Evolutionary conservation across 768 basidiomycete genomes (phyloP), one percentile per base, ranked within the genome.

Genomic region (Cubamyces sp.): DNA sequence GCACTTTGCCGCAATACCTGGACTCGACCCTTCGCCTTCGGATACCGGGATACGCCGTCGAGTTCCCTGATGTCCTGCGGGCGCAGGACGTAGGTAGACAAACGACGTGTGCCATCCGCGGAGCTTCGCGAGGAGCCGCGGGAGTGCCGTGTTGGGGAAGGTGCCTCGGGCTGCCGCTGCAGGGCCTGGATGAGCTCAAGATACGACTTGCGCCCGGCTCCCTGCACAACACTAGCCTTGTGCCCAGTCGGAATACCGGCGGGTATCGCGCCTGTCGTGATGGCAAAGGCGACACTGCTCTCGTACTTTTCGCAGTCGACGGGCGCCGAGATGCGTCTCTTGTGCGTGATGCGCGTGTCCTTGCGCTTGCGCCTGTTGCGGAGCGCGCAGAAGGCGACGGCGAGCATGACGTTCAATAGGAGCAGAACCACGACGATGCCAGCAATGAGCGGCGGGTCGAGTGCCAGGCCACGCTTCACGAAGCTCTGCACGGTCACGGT

Each of bases 401-500:
- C 53, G 39, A 69, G 40, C 46, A 61, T 43, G 37, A 65, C 15
- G 60, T 65, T 66, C 41, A 69, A 47, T 16, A 40, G 56, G 14
- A 64, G 61, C 9, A 54, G 62, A 11, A 57, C 62, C 28, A 50
- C 67, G 48, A 64, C 53, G 47, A 64, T 65, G 37, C 60, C 65
- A 23, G 56, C 64, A 28, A 68, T 58, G 39, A 62, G 37, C 21
- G 61, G 39, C 14, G 59, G 61, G 11, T 59, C 54, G 19, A 67
- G 40, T 14, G 57, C 21, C n/a, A 54, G 8, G 59, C 54, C n/a
- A 15, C 66, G 63, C 55, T 64, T 64, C 8, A 53, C 49, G 39
- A 57, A 42, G 23, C 50, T 60, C 65, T 64, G 53, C 19, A 41
- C 1, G 34, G 1, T 25, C n/a, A 45, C 30, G 57, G 50, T 37